phyloP scores from a whole-genome alignment of 2,329 filamentous ascomycete species.

The Diplodia intermedia region DNA sequence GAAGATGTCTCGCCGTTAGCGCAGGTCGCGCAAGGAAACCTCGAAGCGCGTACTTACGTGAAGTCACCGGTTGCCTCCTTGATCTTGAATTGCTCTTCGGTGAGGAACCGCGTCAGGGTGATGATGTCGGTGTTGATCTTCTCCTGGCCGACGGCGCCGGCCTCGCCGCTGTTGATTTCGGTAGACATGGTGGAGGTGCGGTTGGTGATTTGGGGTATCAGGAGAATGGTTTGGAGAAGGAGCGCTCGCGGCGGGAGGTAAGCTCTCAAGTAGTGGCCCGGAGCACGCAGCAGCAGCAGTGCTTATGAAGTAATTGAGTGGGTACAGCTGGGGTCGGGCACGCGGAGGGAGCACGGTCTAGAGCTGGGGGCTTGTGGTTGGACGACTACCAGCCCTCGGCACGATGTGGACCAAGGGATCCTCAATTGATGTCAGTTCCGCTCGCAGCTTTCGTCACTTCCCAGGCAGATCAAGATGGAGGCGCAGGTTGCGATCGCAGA shows the following conservation, averaged over 20 bases:
- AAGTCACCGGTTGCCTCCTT: conserved; percentile 97
- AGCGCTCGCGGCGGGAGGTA: conserved; percentile 1
- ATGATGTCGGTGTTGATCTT: conserved; percentile 95
- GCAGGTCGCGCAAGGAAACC: conserved; percentile 7
- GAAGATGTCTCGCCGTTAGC: conserved; percentile 24
- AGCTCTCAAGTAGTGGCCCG: conserved; percentile 28
- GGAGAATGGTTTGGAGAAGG: conserved; percentile 7
- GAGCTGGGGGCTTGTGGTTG: conserved; percentile 31
- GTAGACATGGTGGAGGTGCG: conserved; percentile 27
- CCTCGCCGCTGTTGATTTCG: conserved; percentile 54
- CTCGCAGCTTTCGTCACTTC: conserved; percentile 21
- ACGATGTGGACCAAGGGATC: conserved; percentile 31
- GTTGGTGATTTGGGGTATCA: conserved; percentile 22
- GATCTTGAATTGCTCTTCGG: conserved; percentile 92
- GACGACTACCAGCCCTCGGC: conserved; percentile 25
- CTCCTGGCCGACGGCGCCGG: conserved; percentile 67
- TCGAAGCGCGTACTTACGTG: conserved; percentile 68
- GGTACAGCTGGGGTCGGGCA: conserved; percentile 32
- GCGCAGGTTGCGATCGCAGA: conserved; percentile 7
- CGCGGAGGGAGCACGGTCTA: conserved; percentile 32
- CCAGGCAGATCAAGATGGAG: conserved; percentile 15
- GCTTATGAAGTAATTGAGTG: conserved; percentile 32
- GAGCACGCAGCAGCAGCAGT: conserved; percentile 17
- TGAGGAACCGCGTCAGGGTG: conserved; percentile 93
- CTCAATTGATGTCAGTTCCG: conserved; percentile 33